Conservation (phyloP, 202 grass and related monocot genomes). For the Saccharum hybrid region DNA sequence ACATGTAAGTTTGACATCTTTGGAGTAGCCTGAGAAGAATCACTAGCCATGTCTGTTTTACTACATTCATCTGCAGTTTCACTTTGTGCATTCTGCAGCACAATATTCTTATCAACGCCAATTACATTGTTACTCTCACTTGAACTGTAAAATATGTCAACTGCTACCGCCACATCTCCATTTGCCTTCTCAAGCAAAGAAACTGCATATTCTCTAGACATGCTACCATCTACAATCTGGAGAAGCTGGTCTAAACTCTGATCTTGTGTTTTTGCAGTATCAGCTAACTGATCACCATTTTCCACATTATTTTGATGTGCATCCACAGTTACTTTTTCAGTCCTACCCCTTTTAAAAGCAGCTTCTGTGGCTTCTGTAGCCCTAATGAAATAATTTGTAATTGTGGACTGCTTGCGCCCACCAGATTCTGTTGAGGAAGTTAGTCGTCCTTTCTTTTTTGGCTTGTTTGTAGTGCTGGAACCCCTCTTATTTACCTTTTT, state of each 20-base stretch:
- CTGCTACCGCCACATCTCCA: conserved; percentile 77
- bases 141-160: conserved; percentile 82
- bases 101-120: conserved; percentile 33
- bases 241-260: conserved; percentile 71
- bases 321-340: conserved; percentile 36
- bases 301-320: conserved; percentile 48
- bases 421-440: conserved; percentile 53
- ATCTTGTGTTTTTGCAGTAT: conserved; percentile 42
- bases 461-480: conserved; percentile 57
- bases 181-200: conserved; percentile 75
- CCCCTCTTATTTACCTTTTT: conserved; percentile 67
- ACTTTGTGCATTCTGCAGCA: conserved; percentile 34
- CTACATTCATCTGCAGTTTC: conserved; percentile 36
- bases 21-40: conserved; percentile 49
- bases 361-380: conserved; percentile 3
- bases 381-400: conserved; percentile 76
- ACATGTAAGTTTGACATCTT: conserved; percentile 63
- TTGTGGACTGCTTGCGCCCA: conserved; percentile 76
- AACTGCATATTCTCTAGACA: conserved; percentile 72
- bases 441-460: conserved; percentile 85
- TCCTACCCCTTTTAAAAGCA: conserved; percentile 42
- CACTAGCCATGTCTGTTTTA: conserved; percentile 37
- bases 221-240: conserved; percentile 75
- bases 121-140: conserved; percentile 41
- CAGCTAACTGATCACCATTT: conserved; percentile 31